These are phyloP conservation scores for Penicillium psychrosexuale DNA, from an alignment of 2,329 filamentous ascomycete genomes.

Conservation along the genomic window DNA sequence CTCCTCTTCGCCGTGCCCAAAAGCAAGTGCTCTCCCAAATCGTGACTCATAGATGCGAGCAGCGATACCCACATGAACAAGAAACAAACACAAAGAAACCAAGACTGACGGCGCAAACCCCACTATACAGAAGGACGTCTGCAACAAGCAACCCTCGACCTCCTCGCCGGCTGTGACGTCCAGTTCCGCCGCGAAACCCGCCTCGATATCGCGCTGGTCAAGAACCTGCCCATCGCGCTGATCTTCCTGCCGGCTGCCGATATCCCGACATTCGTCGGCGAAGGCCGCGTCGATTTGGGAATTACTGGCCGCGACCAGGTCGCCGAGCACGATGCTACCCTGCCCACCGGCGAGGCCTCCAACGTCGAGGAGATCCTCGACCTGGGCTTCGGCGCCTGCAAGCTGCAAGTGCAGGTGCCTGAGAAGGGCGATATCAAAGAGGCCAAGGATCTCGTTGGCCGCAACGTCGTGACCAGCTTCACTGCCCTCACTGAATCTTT, in stretches of 20 bases:
- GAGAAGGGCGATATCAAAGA: conserved; percentile 71
- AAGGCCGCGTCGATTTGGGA: conserved; percentile 87
- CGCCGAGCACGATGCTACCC: conserved; percentile 73
- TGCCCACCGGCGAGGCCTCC: conserved; percentile 39
- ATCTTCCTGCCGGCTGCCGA: conserved; percentile 96
- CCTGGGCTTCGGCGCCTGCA: conserved; percentile 85
- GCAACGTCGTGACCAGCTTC: conserved; percentile 94
- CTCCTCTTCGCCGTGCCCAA: conserved; percentile 97
- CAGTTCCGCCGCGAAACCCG: conserved; percentile 94
- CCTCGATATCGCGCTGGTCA: conserved; percentile 95
- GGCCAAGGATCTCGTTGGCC: conserved; percentile 77
- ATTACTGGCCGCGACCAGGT: conserved; percentile 95
- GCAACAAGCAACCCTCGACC: conserved; percentile 80
- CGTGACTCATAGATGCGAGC: conserved; percentile 20
- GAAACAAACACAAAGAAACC: conserved; percentile 1
- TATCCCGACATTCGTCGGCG: conserved; percentile 95
- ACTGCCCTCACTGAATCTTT: conserved; percentile 78
- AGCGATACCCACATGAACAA: conserved; percentile 6
- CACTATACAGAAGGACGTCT: conserved; percentile 75
- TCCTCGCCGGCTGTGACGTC: conserved; percentile 90
- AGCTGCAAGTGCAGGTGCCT: conserved; percentile 94
- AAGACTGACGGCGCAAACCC: conserved; percentile 16
- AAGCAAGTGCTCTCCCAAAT: conserved; percentile 60
- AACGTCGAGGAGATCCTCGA: conserved; percentile 85
- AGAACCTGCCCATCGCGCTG: conserved; percentile 92